Percentiles rank a stretch among this genome's conserved stretches.
phyloP scores from a whole-genome alignment of 257 asterid species.

The Nicotiana paniculata region DNA sequence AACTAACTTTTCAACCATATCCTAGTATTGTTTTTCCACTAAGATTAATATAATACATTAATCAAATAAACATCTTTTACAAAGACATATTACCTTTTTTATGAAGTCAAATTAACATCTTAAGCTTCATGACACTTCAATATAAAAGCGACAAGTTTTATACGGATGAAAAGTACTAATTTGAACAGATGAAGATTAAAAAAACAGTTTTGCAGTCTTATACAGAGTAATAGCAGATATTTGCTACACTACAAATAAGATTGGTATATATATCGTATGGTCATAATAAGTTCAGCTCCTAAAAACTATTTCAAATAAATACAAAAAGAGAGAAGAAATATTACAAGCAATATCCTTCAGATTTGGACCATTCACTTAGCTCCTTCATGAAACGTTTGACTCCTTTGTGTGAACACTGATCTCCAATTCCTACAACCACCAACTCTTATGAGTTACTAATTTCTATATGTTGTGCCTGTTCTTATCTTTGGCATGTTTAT shows the following conservation, averaged over 20 bases:
- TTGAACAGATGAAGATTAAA: background rate
- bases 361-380: slow-evolving; percentile 55
- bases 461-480: background rate
- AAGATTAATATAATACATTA: background rate
- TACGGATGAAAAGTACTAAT: background rate
- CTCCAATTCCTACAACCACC: slow-evolving; percentile 66
- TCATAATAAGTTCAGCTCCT: background rate
- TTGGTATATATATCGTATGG: background rate
- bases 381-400: slow-evolving; percentile 60
- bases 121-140: background rate
- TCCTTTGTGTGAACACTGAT: slow-evolving; percentile 79
- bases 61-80: background rate
- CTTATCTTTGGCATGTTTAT: background rate
- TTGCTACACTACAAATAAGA: background rate
- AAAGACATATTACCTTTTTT: background rate
- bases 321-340: background rate
- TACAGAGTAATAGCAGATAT: background rate
- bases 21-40: background rate
- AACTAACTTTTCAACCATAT: background rate
- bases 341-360: slow-evolving; percentile 77
- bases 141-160: no score
- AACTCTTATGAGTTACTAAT: background rate
- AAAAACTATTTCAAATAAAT: background rate
- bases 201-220: background rate
- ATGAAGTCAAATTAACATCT: background rate